Evolutionary conservation across 331 rosid species (phyloP), one percentile per base, ranked within the genome.

Genomic region (Stylosanthes scabra): DNA sequence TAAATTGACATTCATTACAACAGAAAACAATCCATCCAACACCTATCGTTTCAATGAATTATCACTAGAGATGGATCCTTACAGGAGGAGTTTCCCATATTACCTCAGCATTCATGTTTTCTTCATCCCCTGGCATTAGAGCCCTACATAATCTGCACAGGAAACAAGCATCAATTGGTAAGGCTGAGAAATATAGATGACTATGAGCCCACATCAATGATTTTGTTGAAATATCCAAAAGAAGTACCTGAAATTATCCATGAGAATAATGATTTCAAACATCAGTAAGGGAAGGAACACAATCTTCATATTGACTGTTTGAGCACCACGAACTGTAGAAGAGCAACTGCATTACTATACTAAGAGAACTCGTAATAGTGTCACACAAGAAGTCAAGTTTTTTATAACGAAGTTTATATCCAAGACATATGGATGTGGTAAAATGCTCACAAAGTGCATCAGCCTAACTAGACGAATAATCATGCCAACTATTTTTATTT

Each of bases 11-110:
- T 40, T 15, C 44, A 25, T 60, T 64, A 31, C 70, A n/a, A 66
- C 51, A 8, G 41, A 66, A 79, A 57, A 64, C 37, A 2, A 4
- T 10, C 28, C 49, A 51, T 2, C 7, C 12, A 51, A 51, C 57
- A 37, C 11, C 37, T 20, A 29, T 75, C 46, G 59, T 13, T 59
- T 58, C 51, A 42, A 14, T 66, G 55, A 65, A 52, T 54, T 31
- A 31, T 3, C 44, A 55, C 15, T 28, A 31, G 40, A 76, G 47
- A 52, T 15, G 74, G 37, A 31, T 67, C 63, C 96, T 83, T 87
- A 95, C 99, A 75, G 99, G 99, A 85, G 92, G 98, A 7, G 96
- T 90, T 79, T 92, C 98, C 99, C 99, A 92, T 79, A 95, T 84
- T 75, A 98, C 89, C 82, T 86, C 97, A 46, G 90, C 98, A 64